phyloP scores from a whole-genome alignment of 2,329 filamentous ascomycete species.

The Pseudogymnoascus sp. region DNA sequence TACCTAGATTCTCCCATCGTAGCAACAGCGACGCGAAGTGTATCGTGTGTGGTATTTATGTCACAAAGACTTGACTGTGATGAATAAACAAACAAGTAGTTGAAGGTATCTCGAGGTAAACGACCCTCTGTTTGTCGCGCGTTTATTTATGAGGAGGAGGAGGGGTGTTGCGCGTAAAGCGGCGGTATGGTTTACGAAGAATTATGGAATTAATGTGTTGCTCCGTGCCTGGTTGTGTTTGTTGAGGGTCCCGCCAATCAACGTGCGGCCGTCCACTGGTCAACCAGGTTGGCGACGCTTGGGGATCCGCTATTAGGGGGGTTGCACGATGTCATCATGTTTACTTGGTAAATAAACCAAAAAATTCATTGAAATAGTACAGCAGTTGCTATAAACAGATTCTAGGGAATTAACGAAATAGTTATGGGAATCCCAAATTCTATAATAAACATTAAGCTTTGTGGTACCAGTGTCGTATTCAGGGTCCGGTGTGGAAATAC shows the following conservation, averaged over 20 bases:
- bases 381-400: not conserved
- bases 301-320: constrained; percentile 1
- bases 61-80: not conserved
- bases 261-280: not conserved
- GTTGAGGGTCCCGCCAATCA: constrained; percentile 3
- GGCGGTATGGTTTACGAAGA: constrained; percentile 5
- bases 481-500: not conserved
- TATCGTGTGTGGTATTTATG: not conserved
- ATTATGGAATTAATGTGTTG: constrained; percentile 5
- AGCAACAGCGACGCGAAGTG: not conserved
- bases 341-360: not conserved
- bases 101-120: not conserved
- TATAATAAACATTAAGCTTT: not conserved
- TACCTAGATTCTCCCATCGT: constrained; percentile 8
- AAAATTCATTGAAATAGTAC: not conserved
- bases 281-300: constrained; percentile 2
- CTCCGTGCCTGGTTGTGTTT: constrained; percentile 1
- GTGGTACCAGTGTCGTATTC: not conserved
- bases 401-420: not conserved
- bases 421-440: not conserved
- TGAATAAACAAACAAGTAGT: not conserved
- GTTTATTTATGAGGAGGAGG: not conserved
- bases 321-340: constrained; percentile 4
- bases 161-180: constrained; percentile 4
- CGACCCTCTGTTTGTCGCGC: not conserved